Base-by-base conservation (phyloP, 2,329 filamentous ascomycete genomes). In the Exophiala sideris region DNA sequence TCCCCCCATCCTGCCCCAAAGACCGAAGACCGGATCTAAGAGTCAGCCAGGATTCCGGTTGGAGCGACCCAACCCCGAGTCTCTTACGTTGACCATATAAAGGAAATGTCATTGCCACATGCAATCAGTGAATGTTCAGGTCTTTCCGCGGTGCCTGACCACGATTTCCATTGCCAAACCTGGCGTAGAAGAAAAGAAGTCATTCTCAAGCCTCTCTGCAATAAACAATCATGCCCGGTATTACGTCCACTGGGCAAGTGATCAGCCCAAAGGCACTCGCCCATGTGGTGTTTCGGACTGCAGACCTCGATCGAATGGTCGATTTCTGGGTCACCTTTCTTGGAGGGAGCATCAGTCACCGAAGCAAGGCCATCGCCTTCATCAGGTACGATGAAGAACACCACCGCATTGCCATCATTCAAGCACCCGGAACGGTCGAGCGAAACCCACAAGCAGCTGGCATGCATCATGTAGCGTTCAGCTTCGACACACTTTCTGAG, bases 391-490 rank as follows among this genome's bases (percentile, higher is more conserved):
- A 50, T 18, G 48, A 50, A 12, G 48, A 50, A 24, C 48, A 50
- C 29, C 48, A 50, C 48, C 48, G 48, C 29, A 36, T 50, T n/a
- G 48, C 38, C 7, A 44, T 50, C 16, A 11, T 14, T 1, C n/a
- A 5, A 20, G 16, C 16, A 5, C 39, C 48, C 33, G n/a, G 21
- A 11, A 33, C 29, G 29, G 18, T 16, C 14, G 6, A 20, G 21
- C n/a, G 5, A 12, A 12, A 32, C 35, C 29, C 14, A n/a, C 2
- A 20, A 24, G 5, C 39, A 38, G 8, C 34, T 40, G 48, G 48
- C 9, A 16, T 50, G n/a, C 24, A 53, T 9, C 50, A 53, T 32
- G 42, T 53, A 14, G 50, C 50, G 2, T 53, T 53, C 29, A 53
- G 44, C 1, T 53, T 48, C 35, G 35, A 38, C 20, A 48, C 16